Evolutionary conservation across 768 basidiomycete species (phyloP).

Genomic region (Boletus tylopilopsis): DNA sequence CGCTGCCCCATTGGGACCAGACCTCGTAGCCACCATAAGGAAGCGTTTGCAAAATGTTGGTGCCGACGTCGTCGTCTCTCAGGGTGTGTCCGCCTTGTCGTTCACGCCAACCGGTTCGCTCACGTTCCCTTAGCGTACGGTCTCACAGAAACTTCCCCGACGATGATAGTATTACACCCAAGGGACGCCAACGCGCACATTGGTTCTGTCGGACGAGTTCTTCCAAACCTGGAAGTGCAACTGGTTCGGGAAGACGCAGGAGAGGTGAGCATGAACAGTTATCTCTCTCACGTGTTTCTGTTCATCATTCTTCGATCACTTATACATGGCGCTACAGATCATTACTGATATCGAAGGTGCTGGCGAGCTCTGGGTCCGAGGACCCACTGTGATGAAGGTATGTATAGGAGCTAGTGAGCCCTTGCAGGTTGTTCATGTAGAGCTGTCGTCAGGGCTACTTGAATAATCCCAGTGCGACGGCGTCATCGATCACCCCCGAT

Average conservation of each 20-base stretch:
- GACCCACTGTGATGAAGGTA: conserved; percentile 79
- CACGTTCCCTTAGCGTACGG: conserved; percentile 72
- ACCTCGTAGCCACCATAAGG: conserved; percentile 50
- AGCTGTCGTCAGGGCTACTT: conserved; percentile 58
- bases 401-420: conserved; percentile 11
- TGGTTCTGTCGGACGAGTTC: conserved; percentile 64
- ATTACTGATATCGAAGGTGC: conserved; percentile 36
- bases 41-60: conserved; percentile 40
- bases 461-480: conserved; percentile 68
- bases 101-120: too few species aligned
- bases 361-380: conserved; percentile 82
- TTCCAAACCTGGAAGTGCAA: conserved; percentile 75
- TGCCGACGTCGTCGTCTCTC: conserved; percentile 39
- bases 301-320: background rate
- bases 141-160: conserved; percentile 80
- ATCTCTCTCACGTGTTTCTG: background rate
- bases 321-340: conserved; percentile 12
- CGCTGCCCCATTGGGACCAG: conserved; percentile 75
- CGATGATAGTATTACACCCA: conserved; percentile 51
- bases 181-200: conserved; percentile 44
- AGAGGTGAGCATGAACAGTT: conserved; percentile 25
- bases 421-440: background rate
- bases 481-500: conserved; percentile 61
- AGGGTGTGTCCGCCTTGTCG: conserved; percentile 46
- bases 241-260: conserved; percentile 63